Evolutionary conservation across 2,329 filamentous ascomycete species (phyloP).

Genomic region (Penicillium olsonii): DNA sequence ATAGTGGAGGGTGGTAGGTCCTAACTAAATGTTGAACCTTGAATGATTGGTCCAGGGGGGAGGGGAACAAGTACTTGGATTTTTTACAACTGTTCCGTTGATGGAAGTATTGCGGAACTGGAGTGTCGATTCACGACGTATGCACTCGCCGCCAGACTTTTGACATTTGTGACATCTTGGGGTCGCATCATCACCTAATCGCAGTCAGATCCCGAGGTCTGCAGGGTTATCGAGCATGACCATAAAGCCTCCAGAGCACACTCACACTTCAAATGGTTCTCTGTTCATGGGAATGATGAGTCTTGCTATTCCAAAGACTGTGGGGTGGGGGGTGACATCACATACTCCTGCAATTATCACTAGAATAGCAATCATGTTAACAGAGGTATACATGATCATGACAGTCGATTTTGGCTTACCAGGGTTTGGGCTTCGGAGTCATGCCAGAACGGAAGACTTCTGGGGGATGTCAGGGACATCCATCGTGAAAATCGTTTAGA

Average conservation of each 20-base stretch:
- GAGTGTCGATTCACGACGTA: not conserved
- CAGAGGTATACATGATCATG: not conserved
- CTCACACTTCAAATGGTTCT: not conserved
- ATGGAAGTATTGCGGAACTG: constrained; percentile 6
- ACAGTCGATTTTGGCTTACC: not conserved
- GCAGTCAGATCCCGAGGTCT: too few species aligned
- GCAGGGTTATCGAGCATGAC: too few species aligned
- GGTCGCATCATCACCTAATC: constrained; percentile 1
- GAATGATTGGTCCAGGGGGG: too few species aligned
- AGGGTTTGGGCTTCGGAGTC: not conserved
- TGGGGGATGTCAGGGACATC: too few species aligned
- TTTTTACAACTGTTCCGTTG: not conserved
- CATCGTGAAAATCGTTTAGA: not conserved
- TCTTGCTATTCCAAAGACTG: not conserved
- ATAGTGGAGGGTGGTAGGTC: constrained; percentile 1
- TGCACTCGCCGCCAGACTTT: constrained; percentile 9
- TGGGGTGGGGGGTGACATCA: not conserved
- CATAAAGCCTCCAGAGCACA: too few species aligned
- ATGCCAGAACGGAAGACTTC: not conserved
- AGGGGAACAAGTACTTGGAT: not conserved
- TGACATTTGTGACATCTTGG: constrained; percentile 14
- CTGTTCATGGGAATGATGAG: not conserved
- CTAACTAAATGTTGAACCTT: too few species aligned
- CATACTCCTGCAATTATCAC: constrained; percentile 21
- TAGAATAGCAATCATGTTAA: constrained; percentile 3